phyloP scores from a whole-genome alignment of 371 early-diverging fungal species.

The Apophysomyces elegans region DNA sequence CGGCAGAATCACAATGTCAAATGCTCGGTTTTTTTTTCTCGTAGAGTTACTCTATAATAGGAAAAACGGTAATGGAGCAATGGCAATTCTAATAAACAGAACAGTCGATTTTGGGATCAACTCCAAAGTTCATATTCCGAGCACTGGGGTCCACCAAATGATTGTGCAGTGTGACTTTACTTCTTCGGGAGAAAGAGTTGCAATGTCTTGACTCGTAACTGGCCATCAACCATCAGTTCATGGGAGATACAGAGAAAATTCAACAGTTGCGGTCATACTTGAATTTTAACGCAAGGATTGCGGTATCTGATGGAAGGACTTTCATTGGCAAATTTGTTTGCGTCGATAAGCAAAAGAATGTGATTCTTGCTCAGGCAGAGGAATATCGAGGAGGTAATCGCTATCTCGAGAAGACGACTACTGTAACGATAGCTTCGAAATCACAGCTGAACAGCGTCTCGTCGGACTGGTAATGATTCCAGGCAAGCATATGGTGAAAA shows the following conservation, averaged over 20 bases:
- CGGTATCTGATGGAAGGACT: slow-evolving; percentile 75
- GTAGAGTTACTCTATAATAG: too few species aligned
- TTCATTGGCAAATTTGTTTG: slow-evolving; percentile 84
- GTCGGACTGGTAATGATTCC: slow-evolving; percentile 91
- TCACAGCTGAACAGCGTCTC: slow-evolving; percentile 63
- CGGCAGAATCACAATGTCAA: too few species aligned
- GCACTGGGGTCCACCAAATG: too few species aligned
- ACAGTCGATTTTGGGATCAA: too few species aligned
- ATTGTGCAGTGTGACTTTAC: too few species aligned
- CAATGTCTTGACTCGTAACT: background rate
- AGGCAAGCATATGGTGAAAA: slow-evolving; percentile 76
- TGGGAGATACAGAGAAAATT: slow-evolving; percentile 48
- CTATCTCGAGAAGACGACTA: background rate
- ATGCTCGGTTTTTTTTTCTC: too few species aligned
- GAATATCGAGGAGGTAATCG: slow-evolving; percentile 67
- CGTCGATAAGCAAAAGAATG: slow-evolving; percentile 79
- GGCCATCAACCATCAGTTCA: slow-evolving; percentile 5
- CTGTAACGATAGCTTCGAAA: background rate
- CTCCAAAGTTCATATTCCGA: too few species aligned
- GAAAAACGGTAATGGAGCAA: too few species aligned
- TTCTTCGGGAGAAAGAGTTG: too few species aligned
- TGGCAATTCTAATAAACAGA: too few species aligned
- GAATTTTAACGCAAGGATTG: slow-evolving; percentile 66
- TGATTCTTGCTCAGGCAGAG: slow-evolving; percentile 77
- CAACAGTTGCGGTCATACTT: slow-evolving; percentile 58